phyloP scores from a whole-genome alignment of 257 asterid genomes.

The Plantago major region DNA sequence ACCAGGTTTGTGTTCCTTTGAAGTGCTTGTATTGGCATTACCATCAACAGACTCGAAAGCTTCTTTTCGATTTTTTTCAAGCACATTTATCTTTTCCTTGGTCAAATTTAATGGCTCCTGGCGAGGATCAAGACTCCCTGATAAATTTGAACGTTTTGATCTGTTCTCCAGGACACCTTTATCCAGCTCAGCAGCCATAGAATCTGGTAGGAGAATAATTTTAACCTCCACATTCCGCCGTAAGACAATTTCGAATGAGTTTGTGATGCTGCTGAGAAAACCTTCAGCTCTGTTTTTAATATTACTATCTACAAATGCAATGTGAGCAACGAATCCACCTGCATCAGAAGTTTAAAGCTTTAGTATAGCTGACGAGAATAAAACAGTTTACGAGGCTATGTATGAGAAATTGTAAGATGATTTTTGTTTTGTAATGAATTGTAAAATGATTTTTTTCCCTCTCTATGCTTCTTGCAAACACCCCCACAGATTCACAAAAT shows the following conservation, averaged over 20 bases:
- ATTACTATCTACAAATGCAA: constrained; percentile 67
- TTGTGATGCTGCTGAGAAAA: constrained; percentile 88
- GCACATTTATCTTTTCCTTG: constrained; percentile 8
- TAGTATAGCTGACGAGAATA: background rate
- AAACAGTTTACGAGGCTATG: background rate
- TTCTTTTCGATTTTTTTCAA: constrained; percentile 28
- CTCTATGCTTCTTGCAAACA: background rate
- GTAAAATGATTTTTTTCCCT: no score
- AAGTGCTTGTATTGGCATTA: constrained; percentile 26
- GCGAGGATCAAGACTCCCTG: constrained; percentile 22
- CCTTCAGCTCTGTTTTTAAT: constrained; percentile 85
- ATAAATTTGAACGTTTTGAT: constrained; percentile 16
- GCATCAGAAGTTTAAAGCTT: constrained; percentile 18
- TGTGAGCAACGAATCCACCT: constrained; percentile 80
- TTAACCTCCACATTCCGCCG: constrained; percentile 75
- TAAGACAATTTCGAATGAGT: constrained; percentile 73
- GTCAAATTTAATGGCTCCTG: constrained; percentile 24
- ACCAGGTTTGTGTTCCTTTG: constrained; percentile 41
- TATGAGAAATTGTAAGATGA: background rate
- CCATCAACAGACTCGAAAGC: constrained; percentile 30
- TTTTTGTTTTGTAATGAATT: background rate
- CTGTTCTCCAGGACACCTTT: constrained; percentile 19
- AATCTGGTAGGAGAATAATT: constrained; percentile 51
- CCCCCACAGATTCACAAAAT: background rate
- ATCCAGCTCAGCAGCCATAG: constrained; percentile 24